Evolutionary conservation across 2,329 filamentous ascomycete species (phyloP).

Genomic region (Cadophora sp.): DNA sequence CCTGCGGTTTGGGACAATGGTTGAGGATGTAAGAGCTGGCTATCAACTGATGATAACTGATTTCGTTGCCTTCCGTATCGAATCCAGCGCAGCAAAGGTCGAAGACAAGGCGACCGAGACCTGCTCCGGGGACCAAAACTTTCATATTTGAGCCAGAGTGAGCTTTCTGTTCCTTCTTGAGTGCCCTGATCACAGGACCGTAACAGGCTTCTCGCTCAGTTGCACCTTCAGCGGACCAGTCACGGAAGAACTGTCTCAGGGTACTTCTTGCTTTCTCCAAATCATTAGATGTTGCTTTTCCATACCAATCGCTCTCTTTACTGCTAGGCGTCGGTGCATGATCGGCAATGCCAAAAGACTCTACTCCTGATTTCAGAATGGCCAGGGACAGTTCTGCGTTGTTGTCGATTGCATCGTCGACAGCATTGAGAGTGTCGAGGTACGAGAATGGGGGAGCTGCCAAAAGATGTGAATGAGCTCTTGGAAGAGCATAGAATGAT

Average conservation of each 20-base stretch:
- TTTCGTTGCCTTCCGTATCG: constrained; percentile 87
- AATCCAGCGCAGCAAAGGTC: constrained; percentile 80
- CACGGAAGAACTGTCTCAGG: constrained; percentile 90
- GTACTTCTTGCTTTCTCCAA: constrained; percentile 93
- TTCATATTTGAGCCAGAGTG: constrained; percentile 41
- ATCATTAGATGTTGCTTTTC: constrained; percentile 74
- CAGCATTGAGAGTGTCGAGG: constrained; percentile 75
- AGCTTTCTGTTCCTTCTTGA: constrained; percentile 58
- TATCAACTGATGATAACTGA: constrained; percentile 95
- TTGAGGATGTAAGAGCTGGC: constrained; percentile 82
- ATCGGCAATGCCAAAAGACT: constrained; percentile 64
- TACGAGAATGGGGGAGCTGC: constrained; percentile 83
- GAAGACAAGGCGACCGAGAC: constrained; percentile 86
- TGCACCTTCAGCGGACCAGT: constrained; percentile 85
- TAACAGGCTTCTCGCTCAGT: constrained; percentile 81
- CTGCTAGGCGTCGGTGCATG: background rate
- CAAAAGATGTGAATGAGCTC: constrained; percentile 82
- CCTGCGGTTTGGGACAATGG: constrained; percentile 61
- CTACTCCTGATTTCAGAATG: constrained; percentile 74
- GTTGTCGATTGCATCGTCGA: constrained; percentile 87
- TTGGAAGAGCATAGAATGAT: constrained; percentile 90
- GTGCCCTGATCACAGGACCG: constrained; percentile 70
- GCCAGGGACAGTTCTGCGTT: constrained; percentile 84
- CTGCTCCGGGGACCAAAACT: constrained; percentile 88
- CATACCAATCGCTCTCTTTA: constrained; percentile 63